These are phyloP conservation scores for Pythium plurisporium DNA, from an alignment of 352 stramenopile genomes.

Conservation along the genomic window DNA sequence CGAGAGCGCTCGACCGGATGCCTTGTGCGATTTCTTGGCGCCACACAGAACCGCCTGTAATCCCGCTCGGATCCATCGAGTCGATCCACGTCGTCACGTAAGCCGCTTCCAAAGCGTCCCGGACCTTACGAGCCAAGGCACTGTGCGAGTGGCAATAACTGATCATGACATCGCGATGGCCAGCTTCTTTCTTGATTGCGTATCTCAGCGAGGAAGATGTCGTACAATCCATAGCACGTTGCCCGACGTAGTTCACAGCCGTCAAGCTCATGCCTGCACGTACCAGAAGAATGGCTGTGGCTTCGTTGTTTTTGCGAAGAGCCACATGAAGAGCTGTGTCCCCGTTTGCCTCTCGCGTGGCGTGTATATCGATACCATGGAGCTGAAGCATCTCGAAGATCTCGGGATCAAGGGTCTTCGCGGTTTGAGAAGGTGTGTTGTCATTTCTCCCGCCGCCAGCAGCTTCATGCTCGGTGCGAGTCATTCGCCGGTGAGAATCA, in stretches of 20 bases:
- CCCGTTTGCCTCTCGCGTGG: constrained; percentile 51
- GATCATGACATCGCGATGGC: constrained; percentile 84
- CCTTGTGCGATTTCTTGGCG: constrained; percentile 75
- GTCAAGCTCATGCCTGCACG: constrained; percentile 66
- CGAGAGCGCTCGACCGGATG: constrained; percentile 68
- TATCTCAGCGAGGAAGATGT: constrained; percentile 66
- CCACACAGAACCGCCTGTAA: constrained; percentile 75
- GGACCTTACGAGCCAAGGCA: constrained; percentile 55
- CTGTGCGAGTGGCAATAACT: constrained; percentile 83
- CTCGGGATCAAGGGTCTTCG: constrained; percentile 35
- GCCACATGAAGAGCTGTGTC: constrained; percentile 75
- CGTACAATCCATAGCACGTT: constrained; percentile 73
- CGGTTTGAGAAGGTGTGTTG: constrained; percentile 10
- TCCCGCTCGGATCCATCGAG: constrained; percentile 76
- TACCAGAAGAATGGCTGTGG: constrained; percentile 61
- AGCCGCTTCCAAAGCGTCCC: constrained; percentile 58
- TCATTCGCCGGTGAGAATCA: constrained; percentile 10
- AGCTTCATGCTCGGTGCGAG: constrained; percentile 5
- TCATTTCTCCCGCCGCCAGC: neutral
- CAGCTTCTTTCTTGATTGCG: constrained; percentile 80
- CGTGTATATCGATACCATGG: constrained; percentile 49
- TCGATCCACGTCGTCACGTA: constrained; percentile 86
- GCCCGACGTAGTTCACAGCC: constrained; percentile 48
- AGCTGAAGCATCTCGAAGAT: constrained; percentile 53
- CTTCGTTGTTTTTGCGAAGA: constrained; percentile 63